Evolutionary conservation across 768 basidiomycete genomes (phyloP).

Genomic region (Peribolospora kevripleyi): DNA sequence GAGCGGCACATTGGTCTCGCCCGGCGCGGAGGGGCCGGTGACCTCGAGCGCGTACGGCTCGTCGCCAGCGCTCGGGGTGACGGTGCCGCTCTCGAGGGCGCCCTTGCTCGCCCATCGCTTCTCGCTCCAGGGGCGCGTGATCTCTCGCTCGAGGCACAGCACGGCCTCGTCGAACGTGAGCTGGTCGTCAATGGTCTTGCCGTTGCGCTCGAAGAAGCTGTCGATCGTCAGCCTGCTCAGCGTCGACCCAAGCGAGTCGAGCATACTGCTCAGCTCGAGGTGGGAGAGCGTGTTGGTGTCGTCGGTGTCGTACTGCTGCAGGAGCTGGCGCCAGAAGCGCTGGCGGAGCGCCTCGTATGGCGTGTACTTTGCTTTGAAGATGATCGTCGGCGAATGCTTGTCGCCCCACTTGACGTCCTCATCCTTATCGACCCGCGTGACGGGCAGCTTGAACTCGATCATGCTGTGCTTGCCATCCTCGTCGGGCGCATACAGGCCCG

Average conservation of each 20-base stretch:
- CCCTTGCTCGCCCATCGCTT: slow-evolving; percentile 38
- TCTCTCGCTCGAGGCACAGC: slow-evolving; percentile 61
- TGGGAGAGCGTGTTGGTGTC: slow-evolving; percentile 49
- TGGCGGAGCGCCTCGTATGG: slow-evolving; percentile 40
- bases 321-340: slow-evolving; percentile 21
- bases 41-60: not conserved
- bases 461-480: slow-evolving; percentile 37
- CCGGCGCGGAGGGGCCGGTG: slow-evolving; percentile 1
- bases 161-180: slow-evolving; percentile 56
- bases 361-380: slow-evolving; percentile 75
- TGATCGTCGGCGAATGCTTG: slow-evolving; percentile 43
- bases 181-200: slow-evolving; percentile 44
- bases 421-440: slow-evolving; percentile 34
- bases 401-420: slow-evolving; percentile 36
- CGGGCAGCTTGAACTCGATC: slow-evolving; percentile 43
- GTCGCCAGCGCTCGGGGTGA: slow-evolving; percentile 17
- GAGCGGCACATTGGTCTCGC: not conserved
- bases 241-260: slow-evolving; percentile 89
- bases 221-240: slow-evolving; percentile 53
- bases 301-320: slow-evolving; percentile 73
- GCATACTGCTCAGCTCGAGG: slow-evolving; percentile 75
- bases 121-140: slow-evolving; percentile 46
- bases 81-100: slow-evolving; percentile 18
- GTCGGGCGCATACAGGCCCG: slow-evolving; percentile 31
- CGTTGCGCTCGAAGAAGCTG: slow-evolving; percentile 49